phyloP scores from a whole-genome alignment of 257 asterid species.

The Plantago elongata region DNA sequence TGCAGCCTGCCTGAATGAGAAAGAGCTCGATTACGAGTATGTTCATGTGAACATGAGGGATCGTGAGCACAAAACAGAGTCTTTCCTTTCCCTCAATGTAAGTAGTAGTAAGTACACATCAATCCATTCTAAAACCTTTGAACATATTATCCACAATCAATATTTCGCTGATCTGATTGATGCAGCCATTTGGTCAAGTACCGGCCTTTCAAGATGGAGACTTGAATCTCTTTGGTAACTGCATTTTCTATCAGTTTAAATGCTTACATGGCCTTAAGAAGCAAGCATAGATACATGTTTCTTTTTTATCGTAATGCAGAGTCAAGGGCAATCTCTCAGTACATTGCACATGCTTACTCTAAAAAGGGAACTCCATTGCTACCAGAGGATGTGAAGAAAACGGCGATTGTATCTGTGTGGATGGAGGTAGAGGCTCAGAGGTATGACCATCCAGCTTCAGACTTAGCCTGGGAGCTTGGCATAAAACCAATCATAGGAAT shows the following conservation, averaged over 20 bases:
- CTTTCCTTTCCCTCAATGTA: constrained; percentile 47
- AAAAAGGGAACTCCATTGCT: constrained; percentile 40
- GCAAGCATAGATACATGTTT: neutral
- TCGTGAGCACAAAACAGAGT: constrained; percentile 49
- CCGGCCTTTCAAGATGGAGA: no score
- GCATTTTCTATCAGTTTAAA: no score
- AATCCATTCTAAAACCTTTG: neutral
- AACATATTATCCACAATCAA: neutral
- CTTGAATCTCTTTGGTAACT: no score
- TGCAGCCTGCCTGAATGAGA: constrained; percentile 40
- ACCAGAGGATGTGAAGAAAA: constrained; percentile 37
- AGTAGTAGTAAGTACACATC: no score
- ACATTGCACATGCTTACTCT: constrained; percentile 40
- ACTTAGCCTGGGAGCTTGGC: constrained; percentile 38
- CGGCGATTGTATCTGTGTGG: constrained; percentile 38
- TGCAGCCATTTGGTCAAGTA: constrained; percentile 38
- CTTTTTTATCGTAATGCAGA: constrained; percentile 32
- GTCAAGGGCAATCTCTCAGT: constrained; percentile 59
- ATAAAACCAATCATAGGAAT: constrained; percentile 43
- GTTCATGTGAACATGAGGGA: constrained; percentile 28
- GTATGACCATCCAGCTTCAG: constrained; percentile 38
- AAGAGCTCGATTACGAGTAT: constrained; percentile 38
- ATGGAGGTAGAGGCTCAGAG: constrained; percentile 58
- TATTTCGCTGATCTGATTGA: neutral
- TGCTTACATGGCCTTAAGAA: no score